Evolutionary conservation across 139 green algal genomes (phyloP).

Genomic region (Tetradesmus obliquus): DNA sequence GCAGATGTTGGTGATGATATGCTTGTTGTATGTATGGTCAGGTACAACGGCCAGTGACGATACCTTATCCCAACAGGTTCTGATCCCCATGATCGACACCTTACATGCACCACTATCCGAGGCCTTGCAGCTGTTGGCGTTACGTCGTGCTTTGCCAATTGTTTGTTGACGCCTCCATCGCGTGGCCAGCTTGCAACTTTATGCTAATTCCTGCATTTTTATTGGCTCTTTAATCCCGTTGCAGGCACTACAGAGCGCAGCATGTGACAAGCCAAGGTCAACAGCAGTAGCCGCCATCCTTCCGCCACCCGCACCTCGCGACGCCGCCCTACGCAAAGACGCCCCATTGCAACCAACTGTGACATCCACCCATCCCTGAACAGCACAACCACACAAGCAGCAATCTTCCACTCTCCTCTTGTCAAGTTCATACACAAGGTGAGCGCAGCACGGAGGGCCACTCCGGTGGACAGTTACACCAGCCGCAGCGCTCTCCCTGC

Average conservation of each 20-base stretch:
- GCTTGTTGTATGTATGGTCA: not conserved
- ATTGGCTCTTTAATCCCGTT: not conserved
- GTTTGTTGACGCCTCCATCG: not conserved
- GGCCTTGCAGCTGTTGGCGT: constrained; percentile 26
- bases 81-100: constrained; percentile 60
- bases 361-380: no score
- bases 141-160: no score
- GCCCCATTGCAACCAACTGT: not conserved
- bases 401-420: no score
- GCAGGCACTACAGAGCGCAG: not conserved
- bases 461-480: constrained; percentile 33
- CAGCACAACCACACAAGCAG: no score
- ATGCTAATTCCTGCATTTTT: not conserved
- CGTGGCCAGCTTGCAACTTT: not conserved
- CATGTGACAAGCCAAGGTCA: not conserved
- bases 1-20: not conserved
- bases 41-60: constrained; percentile 15
- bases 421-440: not conserved
- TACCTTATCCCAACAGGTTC: constrained; percentile 51
- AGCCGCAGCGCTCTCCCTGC: not conserved
- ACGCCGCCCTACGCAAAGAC: not conserved
- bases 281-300: no score
- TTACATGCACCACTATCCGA: constrained; percentile 89
- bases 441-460: constrained; percentile 48
- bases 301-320: no score